A percentile compares a stretch with the other conserved stretches of the same genome.
phyloP scores from a whole-genome alignment of 2,329 filamentous ascomycete species.

The Hypoxylon sp. region DNA sequence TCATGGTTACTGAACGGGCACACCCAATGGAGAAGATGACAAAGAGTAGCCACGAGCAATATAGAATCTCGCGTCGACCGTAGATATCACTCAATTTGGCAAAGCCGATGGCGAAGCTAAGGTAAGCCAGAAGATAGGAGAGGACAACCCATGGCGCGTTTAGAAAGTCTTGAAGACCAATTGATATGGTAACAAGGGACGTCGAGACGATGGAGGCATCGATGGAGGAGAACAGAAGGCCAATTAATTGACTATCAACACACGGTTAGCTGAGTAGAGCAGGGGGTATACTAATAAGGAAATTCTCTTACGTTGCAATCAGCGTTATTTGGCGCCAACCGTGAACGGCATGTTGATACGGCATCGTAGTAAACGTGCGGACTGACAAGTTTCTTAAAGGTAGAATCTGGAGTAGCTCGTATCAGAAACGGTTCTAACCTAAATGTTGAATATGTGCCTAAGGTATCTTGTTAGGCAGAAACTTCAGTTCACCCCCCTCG shows the following conservation, averaged over 20 bases:
- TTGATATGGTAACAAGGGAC: slow-evolving; percentile 69
- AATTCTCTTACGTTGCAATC: slow-evolving; percentile 56
- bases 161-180: slow-evolving; percentile 65
- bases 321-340: slow-evolving; percentile 54
- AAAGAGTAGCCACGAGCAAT: slow-evolving; percentile 68
- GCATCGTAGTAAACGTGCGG: slow-evolving; percentile 30
- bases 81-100: slow-evolving; percentile 73
- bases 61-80: slow-evolving; percentile 66
- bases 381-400: not conserved
- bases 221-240: slow-evolving; percentile 70
- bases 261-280: slow-evolving; percentile 27
- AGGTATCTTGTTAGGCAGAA: slow-evolving; percentile 3
- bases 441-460: not conserved
- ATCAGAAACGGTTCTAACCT: not conserved
- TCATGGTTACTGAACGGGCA: slow-evolving; percentile 65
- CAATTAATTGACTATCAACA: slow-evolving; percentile 62
- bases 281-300: slow-evolving; percentile 45
- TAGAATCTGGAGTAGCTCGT: not conserved
- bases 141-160: slow-evolving; percentile 70
- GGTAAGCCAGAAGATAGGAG: slow-evolving; percentile 70
- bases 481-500: not conserved
- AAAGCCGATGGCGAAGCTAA: slow-evolving; percentile 71
- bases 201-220: slow-evolving; percentile 72
- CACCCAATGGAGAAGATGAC: slow-evolving; percentile 70
- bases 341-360: slow-evolving; percentile 40